These are phyloP conservation scores for Dichotomopilus funicola DNA, from an alignment of 2,329 filamentous ascomycete genomes.

Conservation along the genomic window DNA sequence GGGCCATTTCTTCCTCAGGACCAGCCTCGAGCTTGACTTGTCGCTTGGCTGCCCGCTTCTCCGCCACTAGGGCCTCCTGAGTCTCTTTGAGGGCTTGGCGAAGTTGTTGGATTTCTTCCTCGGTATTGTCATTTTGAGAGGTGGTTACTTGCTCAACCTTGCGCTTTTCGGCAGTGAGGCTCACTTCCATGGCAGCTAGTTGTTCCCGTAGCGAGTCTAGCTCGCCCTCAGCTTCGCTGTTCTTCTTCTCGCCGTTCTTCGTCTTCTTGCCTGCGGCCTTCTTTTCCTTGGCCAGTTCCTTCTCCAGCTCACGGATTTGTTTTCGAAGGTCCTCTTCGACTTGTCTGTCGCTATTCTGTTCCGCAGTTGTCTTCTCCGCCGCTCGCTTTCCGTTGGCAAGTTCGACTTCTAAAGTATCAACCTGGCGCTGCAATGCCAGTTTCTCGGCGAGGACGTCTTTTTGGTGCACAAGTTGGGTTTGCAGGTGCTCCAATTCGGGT, in stretches of 20 bases:
- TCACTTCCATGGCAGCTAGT: constrained; percentile 20
- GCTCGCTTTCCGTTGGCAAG: constrained; percentile 76
- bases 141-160: constrained; percentile 34
- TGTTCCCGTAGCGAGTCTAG: constrained; percentile 23
- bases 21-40: constrained; percentile 16
- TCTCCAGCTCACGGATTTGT: constrained; percentile 29
- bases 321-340: constrained; percentile 26
- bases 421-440: constrained; percentile 68
- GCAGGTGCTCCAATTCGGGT: constrained; percentile 51
- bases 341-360: constrained; percentile 30
- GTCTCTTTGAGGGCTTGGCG: constrained; percentile 18
- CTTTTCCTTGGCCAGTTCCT: constrained; percentile 36
- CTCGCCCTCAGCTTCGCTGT: constrained; percentile 29
- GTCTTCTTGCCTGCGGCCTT: constrained; percentile 21
- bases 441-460: constrained; percentile 72
- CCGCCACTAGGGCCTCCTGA: constrained; percentile 24
- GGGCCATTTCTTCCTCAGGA: constrained; percentile 15
- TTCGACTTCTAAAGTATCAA: constrained; percentile 71
- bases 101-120: constrained; percentile 24
- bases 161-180: constrained; percentile 25
- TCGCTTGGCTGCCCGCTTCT: constrained; percentile 20
- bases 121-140: constrained; percentile 26
- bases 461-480: constrained; percentile 50
- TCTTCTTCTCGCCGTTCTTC: constrained; percentile 14
- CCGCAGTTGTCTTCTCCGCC: constrained; percentile 48